A percentile compares a stretch with the other conserved stretches of the same genome.
Evolutionary conservation across 805 yeast genomes (phyloP).

Genomic region (Yarrowia sp.): DNA sequence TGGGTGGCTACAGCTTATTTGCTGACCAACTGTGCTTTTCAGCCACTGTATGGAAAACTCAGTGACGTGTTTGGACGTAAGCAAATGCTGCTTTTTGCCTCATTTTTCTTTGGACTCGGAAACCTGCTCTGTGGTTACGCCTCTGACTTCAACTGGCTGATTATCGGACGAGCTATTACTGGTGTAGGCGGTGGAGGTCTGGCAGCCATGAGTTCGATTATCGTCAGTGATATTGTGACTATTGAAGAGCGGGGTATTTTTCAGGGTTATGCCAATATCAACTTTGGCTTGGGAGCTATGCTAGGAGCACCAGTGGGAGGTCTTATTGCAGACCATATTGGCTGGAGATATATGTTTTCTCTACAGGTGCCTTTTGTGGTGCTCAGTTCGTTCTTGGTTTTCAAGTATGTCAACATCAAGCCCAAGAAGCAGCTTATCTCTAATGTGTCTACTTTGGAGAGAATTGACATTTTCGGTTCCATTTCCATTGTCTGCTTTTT

Average conservation of each 20-base stretch:
- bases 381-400: conserved; percentile 40
- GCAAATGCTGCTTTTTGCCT: conserved; percentile 44
- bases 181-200: conserved; percentile 92
- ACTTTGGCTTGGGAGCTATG: conserved; percentile 73
- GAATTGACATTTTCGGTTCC: conserved; percentile 52
- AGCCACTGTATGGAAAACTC: conserved; percentile 64
- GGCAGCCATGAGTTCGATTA: conserved; percentile 70
- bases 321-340: conserved; percentile 48
- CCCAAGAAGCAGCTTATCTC: conserved; percentile 39
- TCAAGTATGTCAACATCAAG: conserved; percentile 37
- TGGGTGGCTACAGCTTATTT: conserved; percentile 69
- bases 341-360: conserved; percentile 59
- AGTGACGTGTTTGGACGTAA: conserved; percentile 50
- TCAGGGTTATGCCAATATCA: conserved; percentile 78
- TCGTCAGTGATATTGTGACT: conserved; percentile 74
- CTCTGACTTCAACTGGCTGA: conserved; percentile 53
- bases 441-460: conserved; percentile 41
- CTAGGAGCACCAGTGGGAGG: conserved; percentile 66
- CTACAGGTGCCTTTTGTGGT: conserved; percentile 44
- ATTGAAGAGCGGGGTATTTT: conserved; percentile 73
- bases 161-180: conserved; percentile 72
- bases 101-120: conserved; percentile 48
- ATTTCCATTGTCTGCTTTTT: conserved; percentile 44
- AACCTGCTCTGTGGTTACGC: conserved; percentile 55
- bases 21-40: conserved; percentile 64